Conservation (phyloP, 495 filamentous ascomycete species). For the Jackrogersella minutella region DNA sequence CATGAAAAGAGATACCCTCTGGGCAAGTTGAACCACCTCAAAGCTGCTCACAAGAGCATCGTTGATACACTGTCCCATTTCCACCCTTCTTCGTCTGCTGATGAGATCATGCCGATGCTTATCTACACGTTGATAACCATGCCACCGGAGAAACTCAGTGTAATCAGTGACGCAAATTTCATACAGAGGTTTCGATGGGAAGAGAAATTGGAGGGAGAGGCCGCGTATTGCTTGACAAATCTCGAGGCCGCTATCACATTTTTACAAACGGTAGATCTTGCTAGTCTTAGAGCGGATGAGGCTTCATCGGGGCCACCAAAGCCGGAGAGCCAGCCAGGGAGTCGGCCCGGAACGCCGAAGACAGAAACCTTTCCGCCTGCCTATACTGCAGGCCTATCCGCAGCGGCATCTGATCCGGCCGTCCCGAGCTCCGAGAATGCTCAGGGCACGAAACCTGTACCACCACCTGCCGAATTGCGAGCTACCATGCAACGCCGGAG, state of each 20-base stretch:
- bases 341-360: constrained; percentile 52
- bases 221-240: constrained; percentile 95
- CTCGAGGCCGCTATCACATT: constrained; percentile 95
- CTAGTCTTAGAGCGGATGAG: constrained; percentile 88
- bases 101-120: constrained; percentile 94
- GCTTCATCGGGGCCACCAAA: constrained; percentile 67
- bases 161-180: constrained; percentile 92
- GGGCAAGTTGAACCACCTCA: constrained; percentile 90
- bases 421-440: constrained; percentile 46
- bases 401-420: constrained; percentile 45
- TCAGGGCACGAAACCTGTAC: constrained; percentile 54
- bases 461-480: constrained; percentile 49
- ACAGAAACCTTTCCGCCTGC: constrained; percentile 60
- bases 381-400: constrained; percentile 53
- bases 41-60: constrained; percentile 88
- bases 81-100: constrained; percentile 91
- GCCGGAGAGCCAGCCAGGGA: constrained; percentile 56
- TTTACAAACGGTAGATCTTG: constrained; percentile 95
- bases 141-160: constrained; percentile 83
- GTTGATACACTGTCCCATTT: constrained; percentile 82
- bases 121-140: constrained; percentile 95
- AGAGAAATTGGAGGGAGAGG: constrained; percentile 87
- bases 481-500: constrained; percentile 64
- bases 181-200: constrained; percentile 92
- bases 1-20: constrained; percentile 84